These are phyloP conservation scores for Austroboletus niveus DNA, from an alignment of 1,284 basidiomycete genomes.

Conservation along the genomic window DNA sequence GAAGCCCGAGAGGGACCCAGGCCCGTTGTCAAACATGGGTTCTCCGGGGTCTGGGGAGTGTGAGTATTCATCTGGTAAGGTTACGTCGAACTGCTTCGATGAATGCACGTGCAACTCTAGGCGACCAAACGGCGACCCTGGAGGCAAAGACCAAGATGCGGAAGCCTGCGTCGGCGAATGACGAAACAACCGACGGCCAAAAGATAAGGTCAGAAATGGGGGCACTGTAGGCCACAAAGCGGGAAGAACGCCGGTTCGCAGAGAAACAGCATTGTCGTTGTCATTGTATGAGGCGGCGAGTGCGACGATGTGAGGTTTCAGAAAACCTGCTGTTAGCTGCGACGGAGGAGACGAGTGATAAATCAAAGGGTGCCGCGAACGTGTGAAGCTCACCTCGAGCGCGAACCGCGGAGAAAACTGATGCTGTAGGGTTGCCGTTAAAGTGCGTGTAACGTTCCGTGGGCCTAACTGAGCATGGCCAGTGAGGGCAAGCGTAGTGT, in stretches of 20 bases:
- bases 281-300: conserved; percentile 40
- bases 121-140: conserved; percentile 23
- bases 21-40: conserved; percentile 28
- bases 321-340: conserved; percentile 31
- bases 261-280: conserved; percentile 26
- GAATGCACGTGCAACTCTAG: conserved; percentile 32
- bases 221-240: conserved; percentile 27
- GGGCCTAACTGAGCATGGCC: conserved; percentile 32
- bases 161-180: conserved; percentile 30
- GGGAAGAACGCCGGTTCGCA: conserved; percentile 28
- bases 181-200: conserved; percentile 34
- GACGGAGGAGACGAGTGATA: conserved; percentile 10
- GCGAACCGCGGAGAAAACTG: conserved; percentile 58
- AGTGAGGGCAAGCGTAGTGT: conserved; percentile 37
- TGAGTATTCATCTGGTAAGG: conserved; percentile 25
- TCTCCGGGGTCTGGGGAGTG: conserved; percentile 15
- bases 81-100: conserved; percentile 33
- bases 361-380: conserved; percentile 20
- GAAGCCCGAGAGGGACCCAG: conserved; percentile 31
- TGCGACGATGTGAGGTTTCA: conserved; percentile 38
- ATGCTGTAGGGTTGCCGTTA: conserved; percentile 61
- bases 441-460: conserved; percentile 35
- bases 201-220: conserved; percentile 31
- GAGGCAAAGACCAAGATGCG: conserved; percentile 24
- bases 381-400: conserved; percentile 41